Evolutionary conservation across 2,329 filamentous ascomycete species (phyloP).

Genomic region (Fusarium oligoseptatum): DNA sequence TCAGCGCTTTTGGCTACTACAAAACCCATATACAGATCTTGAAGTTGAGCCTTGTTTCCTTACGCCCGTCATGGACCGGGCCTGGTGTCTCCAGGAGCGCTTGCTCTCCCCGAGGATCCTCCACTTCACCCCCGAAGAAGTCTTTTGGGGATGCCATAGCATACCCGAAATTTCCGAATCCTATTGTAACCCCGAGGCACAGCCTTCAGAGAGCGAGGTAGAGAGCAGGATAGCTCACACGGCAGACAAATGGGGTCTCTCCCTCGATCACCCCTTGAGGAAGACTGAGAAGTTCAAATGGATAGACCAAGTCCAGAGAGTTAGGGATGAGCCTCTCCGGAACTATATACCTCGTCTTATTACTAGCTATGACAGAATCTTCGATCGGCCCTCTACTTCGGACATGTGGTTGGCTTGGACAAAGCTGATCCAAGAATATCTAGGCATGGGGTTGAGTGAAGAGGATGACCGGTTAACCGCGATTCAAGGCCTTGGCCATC

Average conservation of each 20-base stretch:
- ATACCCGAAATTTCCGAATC: background rate
- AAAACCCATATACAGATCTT: background rate
- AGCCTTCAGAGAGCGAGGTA: background rate
- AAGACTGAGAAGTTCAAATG: no score
- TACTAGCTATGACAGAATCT: background rate
- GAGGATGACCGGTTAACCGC: background rate
- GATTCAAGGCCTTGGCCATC: background rate
- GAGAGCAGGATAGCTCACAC: background rate
- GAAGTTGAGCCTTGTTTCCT: no score
- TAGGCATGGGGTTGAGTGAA: background rate
- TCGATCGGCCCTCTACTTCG: background rate
- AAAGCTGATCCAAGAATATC: background rate
- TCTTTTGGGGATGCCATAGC: background rate
- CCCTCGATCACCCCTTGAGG: no score
- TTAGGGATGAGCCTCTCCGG: background rate
- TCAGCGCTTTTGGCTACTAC: background rate
- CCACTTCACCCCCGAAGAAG: background rate
- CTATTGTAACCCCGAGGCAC: background rate
- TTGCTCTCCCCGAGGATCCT: background rate
- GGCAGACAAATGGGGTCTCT: no score
- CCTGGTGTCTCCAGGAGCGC: background rate
- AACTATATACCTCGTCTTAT: background rate
- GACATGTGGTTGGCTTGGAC: background rate
- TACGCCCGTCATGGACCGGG: background rate
- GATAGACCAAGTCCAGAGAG: no score